Evolutionary conservation across 345 rosid genomes (phyloP).

Genomic region (Erucastrum elatum): DNA sequence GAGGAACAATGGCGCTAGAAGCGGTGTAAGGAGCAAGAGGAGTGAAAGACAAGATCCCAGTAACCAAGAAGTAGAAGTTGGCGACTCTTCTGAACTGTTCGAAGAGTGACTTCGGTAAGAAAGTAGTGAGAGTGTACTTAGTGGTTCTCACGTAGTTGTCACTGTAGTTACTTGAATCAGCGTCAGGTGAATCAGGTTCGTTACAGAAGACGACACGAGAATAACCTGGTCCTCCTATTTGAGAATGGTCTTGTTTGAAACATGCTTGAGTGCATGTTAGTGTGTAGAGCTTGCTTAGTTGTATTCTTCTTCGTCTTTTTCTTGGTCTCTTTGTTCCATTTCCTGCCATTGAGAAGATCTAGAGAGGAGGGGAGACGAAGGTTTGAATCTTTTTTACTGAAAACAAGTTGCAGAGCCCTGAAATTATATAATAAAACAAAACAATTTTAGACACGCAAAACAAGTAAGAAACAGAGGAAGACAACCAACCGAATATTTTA

Average conservation of each 20-base stretch:
- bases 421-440: not conserved
- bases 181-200: conserved; percentile 67
- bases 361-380: conserved; percentile 2
- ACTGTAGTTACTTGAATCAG: conserved; percentile 50
- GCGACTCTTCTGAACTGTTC: conserved; percentile 98
- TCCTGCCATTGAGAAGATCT: conserved; percentile 50
- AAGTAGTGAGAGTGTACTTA: conserved; percentile 70
- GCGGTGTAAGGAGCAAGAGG: conserved; percentile 73
- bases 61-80: conserved; percentile 76
- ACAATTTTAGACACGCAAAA: conserved; percentile 12
- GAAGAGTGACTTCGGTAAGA: conserved; percentile 91
- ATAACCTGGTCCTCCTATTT: conserved; percentile 79
- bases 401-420: conserved; percentile 20
- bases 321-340: conserved; percentile 37
- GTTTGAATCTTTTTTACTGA: conserved; percentile 24
- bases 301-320: conserved; percentile 47
- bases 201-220: conserved; percentile 83
- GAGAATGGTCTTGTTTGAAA: conserved; percentile 68
- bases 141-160: conserved; percentile 74
- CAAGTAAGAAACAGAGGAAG: not conserved
- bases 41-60: conserved; percentile 77
- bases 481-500: conserved; percentile 11
- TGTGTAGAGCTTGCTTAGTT: conserved; percentile 76
- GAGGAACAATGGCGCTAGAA: conserved; percentile 69
- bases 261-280: conserved; percentile 54